Evolutionary conservation across 75 land plant genomes (phyloP).

Genomic region (Selaginella tamariscina): DNA sequence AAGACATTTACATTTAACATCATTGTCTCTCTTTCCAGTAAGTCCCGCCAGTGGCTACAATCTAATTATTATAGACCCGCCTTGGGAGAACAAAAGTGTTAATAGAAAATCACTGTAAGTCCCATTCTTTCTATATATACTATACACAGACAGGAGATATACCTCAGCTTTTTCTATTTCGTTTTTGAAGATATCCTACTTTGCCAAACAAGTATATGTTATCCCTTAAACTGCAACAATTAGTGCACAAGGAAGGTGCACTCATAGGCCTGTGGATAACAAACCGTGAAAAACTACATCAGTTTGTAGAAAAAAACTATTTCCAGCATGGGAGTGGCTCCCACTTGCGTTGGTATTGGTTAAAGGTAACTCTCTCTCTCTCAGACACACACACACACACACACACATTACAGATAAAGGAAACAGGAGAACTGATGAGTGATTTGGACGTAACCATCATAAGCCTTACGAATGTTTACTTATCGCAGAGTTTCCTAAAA

Average conservation of each 20-base stretch:
- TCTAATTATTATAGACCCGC: slow-evolving; percentile 82
- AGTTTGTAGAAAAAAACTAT: slow-evolving; percentile 74
- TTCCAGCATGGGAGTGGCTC: slow-evolving; percentile 71
- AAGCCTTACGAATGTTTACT: slow-evolving; percentile 92
- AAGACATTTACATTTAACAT: neutral
- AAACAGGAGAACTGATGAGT: slow-evolving; percentile 60
- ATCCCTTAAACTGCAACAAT: slow-evolving; percentile 59
- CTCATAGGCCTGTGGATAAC: slow-evolving; percentile 92
- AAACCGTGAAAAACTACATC: slow-evolving; percentile 75
- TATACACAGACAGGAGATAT: too few species aligned
- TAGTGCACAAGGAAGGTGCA: slow-evolving; percentile 70
- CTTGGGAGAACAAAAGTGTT: slow-evolving; percentile 97
- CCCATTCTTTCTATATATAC: neutral
- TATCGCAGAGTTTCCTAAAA: slow-evolving; percentile 20
- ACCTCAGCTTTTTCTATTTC: neutral
- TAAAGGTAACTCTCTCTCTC: slow-evolving; percentile 45
- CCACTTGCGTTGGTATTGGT: slow-evolving; percentile 57
- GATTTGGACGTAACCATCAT: slow-evolving; percentile 79
- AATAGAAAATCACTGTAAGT: slow-evolving; percentile 51
- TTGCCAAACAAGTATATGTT: slow-evolving; percentile 70
- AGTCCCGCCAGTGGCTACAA: slow-evolving; percentile 38
- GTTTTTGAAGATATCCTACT: slow-evolving; percentile 72
- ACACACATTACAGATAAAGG: slow-evolving; percentile 39
- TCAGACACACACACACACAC: neutral
- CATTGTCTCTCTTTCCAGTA: slow-evolving; percentile 16